phyloP scores from a whole-genome alignment of 768 basidiomycete genomes.

The Tylopilus subfusipes region DNA sequence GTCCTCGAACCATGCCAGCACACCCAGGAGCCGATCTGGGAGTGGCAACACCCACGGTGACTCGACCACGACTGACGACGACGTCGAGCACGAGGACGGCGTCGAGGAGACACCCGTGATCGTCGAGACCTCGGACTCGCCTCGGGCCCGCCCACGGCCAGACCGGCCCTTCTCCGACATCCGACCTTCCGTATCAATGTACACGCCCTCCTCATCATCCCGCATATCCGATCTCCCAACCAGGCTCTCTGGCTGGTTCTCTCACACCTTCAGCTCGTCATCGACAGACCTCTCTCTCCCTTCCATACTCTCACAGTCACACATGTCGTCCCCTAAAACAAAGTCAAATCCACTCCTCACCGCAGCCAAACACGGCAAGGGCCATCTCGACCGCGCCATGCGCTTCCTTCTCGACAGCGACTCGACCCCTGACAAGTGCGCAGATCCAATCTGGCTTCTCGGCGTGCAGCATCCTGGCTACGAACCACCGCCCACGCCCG shows the following conservation, averaged over 20 bases:
- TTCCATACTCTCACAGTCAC: slow-evolving; percentile 49
- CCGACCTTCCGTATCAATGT: slow-evolving; percentile 44
- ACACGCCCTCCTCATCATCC: slow-evolving; percentile 42
- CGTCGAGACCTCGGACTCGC: slow-evolving; percentile 55
- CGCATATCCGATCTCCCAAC: slow-evolving; percentile 69
- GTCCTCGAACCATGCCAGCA: slow-evolving; percentile 20
- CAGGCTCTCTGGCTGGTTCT: slow-evolving; percentile 77
- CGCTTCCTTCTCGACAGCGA: slow-evolving; percentile 90
- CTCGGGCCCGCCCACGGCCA: slow-evolving; percentile 52
- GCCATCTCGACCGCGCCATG: slow-evolving; percentile 78
- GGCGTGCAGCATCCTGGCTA: slow-evolving; percentile 81
- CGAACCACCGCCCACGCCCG: slow-evolving; percentile 39
- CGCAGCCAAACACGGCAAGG: slow-evolving; percentile 70
- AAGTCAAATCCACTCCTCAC: slow-evolving; percentile 54
- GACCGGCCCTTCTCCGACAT: slow-evolving; percentile 52
- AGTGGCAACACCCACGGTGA: slow-evolving; percentile 21
- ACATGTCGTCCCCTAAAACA: slow-evolving; percentile 40
- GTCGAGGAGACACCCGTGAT: slow-evolving; percentile 61
- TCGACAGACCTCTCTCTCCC: slow-evolving; percentile 71
- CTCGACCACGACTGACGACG: slow-evolving; percentile 18
- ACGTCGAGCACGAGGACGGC: slow-evolving; percentile 33
- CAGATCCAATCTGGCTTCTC: slow-evolving; percentile 85
- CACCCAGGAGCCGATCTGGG: slow-evolving; percentile 31
- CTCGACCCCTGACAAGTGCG: slow-evolving; percentile 75
- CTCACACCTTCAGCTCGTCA: slow-evolving; percentile 71